Base-by-base conservation (phyloP, 352 stramenopile genomes). In the Phytophthora ohioensis region DNA sequence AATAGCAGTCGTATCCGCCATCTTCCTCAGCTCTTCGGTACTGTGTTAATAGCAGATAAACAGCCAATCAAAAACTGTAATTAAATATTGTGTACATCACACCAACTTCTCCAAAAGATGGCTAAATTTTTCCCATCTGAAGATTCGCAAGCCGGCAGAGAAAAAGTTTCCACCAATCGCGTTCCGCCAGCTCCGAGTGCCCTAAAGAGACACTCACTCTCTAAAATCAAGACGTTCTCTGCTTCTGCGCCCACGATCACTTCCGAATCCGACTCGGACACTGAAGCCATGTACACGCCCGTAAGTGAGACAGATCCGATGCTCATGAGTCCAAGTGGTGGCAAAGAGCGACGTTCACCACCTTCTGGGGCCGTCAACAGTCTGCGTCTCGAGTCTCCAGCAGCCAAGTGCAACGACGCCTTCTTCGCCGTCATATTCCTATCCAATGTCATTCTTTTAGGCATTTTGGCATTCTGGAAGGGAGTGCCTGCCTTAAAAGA, bases 271-370 rank as follows among this genome's bases (percentile, higher is more conserved):
- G 66, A 76, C 57, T 67, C 52, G 5, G 71, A 75, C 45, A 58
- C 57, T 13, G 75, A 71, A 47, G 66, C 76, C 68, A 94, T 94
- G 88, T 94, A 94, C 78, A 69, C 90, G 38, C 76, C 78, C 27
- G 76, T 89, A 56, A 81, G 74, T 38, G 87, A 96, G 74, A 81
- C 73, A 3, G 88, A 96, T 27, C 88, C 88, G 13, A 96, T 96
- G 87, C 85, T 96, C 21, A 48, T 57, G 65, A 85, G 75, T 64
- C 80, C 78, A 30, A 57, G 58, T 17, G 63, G 65, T 36, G 78
- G 76, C 68, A 79, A 83, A 11, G 71, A 71, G 49, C 82, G 27
- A 2, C 69, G 41, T 10, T 72, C 68, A 4, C 54, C 58, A 30
- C 56, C 63, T 6, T 43, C 43, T 0, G 27, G 35, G 32, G 62